phyloP scores from a whole-genome alignment of 2,329 filamentous ascomycete species.

The Aurifilum marmelostoma region DNA sequence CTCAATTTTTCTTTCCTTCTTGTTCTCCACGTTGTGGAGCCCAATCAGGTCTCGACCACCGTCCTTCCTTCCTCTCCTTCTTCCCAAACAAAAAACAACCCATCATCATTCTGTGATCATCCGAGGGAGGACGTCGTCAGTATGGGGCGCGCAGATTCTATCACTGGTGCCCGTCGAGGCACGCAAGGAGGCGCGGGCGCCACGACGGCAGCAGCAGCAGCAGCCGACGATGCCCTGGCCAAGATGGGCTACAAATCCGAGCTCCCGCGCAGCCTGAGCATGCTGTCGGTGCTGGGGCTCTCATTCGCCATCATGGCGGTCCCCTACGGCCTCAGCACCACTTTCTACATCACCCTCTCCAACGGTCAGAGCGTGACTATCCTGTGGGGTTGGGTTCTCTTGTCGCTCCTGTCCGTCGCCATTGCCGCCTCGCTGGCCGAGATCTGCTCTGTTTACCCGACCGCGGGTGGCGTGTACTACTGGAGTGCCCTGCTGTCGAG shows the following conservation, averaged over 20 bases:
- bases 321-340: slow-evolving; percentile 69
- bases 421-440: slow-evolving; percentile 71
- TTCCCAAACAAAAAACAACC: neutral
- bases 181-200: slow-evolving; percentile 16
- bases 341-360: slow-evolving; percentile 67
- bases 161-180: slow-evolving; percentile 14
- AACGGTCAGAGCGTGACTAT: slow-evolving; percentile 72
- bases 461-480: slow-evolving; percentile 72
- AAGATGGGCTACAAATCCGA: slow-evolving; percentile 71
- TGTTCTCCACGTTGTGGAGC: neutral
- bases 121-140: neutral
- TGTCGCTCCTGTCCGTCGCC: slow-evolving; percentile 64
- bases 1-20: neutral
- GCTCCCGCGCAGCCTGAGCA: slow-evolving; percentile 67
- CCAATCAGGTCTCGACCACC: neutral
- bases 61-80: too few relatives aligned
- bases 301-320: slow-evolving; percentile 78
- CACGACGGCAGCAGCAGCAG: slow-evolving; percentile 44
- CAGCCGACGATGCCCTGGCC: slow-evolving; percentile 62
- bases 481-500: slow-evolving; percentile 71
- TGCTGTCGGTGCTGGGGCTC: slow-evolving; percentile 66
- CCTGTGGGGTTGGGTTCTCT: slow-evolving; percentile 70
- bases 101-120: neutral
- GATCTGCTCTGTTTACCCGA: slow-evolving; percentile 71
- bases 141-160: slow-evolving; percentile 14